Evolutionary conservation across 257 asterid genomes (phyloP).

Genomic region (Penstemon eatonii): DNA sequence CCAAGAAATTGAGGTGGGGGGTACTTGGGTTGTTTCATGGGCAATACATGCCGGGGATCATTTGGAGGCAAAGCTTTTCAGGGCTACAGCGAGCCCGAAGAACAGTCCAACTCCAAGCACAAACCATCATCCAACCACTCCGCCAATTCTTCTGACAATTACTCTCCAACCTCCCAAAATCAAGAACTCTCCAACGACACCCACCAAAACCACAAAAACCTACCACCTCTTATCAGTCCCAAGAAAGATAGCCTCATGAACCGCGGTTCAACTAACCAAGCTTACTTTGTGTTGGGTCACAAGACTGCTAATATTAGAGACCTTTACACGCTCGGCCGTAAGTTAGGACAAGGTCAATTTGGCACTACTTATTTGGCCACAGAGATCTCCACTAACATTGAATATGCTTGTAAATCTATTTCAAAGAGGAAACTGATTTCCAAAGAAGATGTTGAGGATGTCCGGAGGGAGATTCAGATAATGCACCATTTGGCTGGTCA

Average conservation of each 20-base stretch:
- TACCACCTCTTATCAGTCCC: constrained; percentile 41
- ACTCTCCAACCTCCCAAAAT: constrained; percentile 45
- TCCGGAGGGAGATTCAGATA: constrained; percentile 92
- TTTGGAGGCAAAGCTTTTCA: constrained; percentile 59
- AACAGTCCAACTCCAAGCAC: constrained; percentile 46
- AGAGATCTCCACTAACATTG: constrained; percentile 53
- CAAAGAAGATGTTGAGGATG: constrained; percentile 86
- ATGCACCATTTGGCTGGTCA: constrained; percentile 97
- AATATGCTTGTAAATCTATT: constrained; percentile 88
- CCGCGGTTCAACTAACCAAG: constrained; percentile 54
- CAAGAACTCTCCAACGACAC: constrained; percentile 51
- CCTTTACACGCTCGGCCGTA: constrained; percentile 73
- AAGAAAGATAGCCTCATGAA: constrained; percentile 59
- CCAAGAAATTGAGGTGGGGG: constrained; percentile 34
- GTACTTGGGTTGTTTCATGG: constrained; percentile 68
- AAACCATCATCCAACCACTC: constrained; percentile 42
- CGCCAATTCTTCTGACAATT: constrained; percentile 38
- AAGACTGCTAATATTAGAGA: constrained; percentile 77
- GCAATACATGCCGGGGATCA: constrained; percentile 99
- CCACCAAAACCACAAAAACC: constrained; percentile 29
- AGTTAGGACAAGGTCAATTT: constrained; percentile 88
- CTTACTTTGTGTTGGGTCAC: constrained; percentile 73
- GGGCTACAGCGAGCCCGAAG: constrained; percentile 64
- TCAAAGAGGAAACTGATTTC: constrained; percentile 85
- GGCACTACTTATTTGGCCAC: constrained; percentile 84